A percentile compares a stretch with the other conserved stretches of the same genome.
Conservation (phyloP, 2,329 filamentous ascomycete species). For the Aspergillus calidoustus region DNA sequence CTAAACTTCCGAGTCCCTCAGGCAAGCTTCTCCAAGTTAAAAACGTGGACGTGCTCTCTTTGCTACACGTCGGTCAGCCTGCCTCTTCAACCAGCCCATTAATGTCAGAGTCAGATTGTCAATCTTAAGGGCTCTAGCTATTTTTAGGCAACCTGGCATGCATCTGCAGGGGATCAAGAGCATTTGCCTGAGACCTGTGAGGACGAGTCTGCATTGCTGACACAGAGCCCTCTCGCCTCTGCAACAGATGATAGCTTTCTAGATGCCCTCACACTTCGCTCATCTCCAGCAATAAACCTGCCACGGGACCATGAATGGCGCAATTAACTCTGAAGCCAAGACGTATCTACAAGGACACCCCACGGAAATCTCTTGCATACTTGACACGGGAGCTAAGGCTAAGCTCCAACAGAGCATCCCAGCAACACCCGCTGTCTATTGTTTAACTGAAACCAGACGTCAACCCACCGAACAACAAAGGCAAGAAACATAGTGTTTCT, state of each 20-base stretch:
- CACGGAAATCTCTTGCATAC: background rate
- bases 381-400: background rate
- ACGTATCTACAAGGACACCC: too few relatives aligned
- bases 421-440: background rate
- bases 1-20: background rate
- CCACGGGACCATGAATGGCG: background rate
- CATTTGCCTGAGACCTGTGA: background rate
- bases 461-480: background rate
- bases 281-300: background rate
- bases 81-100: background rate
- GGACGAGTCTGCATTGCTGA: background rate
- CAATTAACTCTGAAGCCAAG: background rate
- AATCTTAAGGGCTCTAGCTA: background rate
- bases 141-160: background rate
- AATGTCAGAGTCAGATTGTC: background rate
- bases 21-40: background rate
- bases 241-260: background rate
- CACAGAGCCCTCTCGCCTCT: background rate
- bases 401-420: background rate
- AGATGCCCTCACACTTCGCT: background rate
- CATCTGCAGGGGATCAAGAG: background rate
- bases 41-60: background rate
- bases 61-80: background rate
- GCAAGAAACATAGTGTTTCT: background rate
- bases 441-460: background rate